Percentiles rank a stretch among this genome's conserved stretches.
Evolutionary conservation across 768 basidiomycete genomes (phyloP).

Genomic region (Lactifluus subvellereus): DNA sequence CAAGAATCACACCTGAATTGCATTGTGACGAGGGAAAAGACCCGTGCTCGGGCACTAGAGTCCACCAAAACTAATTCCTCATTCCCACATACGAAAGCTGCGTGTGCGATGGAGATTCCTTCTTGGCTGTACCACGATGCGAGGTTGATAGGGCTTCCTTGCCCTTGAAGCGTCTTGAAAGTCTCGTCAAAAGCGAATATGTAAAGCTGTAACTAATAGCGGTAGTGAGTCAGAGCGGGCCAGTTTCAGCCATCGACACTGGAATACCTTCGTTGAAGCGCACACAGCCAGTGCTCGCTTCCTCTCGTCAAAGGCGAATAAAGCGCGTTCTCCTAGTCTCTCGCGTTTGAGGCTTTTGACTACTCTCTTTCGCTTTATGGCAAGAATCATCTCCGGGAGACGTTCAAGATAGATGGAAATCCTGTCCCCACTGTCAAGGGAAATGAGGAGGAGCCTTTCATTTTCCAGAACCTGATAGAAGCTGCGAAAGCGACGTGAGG

Average conservation of each 20-base stretch:
- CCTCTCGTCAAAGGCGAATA: constrained; percentile 48
- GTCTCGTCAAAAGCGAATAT: constrained; percentile 44
- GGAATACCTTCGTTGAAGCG: constrained; percentile 36
- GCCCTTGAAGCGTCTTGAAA: constrained; percentile 37
- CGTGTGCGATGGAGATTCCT: constrained; percentile 29
- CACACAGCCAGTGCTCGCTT: constrained; percentile 46
- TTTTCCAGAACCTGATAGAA: constrained; percentile 17
- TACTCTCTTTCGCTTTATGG: not conserved
- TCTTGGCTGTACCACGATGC: constrained; percentile 37
- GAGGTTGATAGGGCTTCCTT: constrained; percentile 39
- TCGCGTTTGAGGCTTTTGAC: constrained; percentile 34
- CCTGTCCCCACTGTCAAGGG: not conserved
- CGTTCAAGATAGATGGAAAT: constrained; percentile 11
- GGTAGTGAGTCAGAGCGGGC: not conserved
- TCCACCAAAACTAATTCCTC: constrained; percentile 54
- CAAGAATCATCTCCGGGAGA: not conserved
- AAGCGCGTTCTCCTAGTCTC: constrained; percentile 40
- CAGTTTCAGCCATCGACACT: not conserved
- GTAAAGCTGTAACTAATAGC: constrained; percentile 34
- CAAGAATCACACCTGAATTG: constrained; percentile 39
- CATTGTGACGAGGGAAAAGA: constrained; percentile 49
- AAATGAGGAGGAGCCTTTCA: constrained; percentile 13
- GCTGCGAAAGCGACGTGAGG: not conserved
- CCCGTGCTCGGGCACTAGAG: constrained; percentile 35
- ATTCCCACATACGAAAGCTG: constrained; percentile 41